phyloP scores from a whole-genome alignment of 2,329 filamentous ascomycete genomes.

The Aureobasidium sp. region DNA sequence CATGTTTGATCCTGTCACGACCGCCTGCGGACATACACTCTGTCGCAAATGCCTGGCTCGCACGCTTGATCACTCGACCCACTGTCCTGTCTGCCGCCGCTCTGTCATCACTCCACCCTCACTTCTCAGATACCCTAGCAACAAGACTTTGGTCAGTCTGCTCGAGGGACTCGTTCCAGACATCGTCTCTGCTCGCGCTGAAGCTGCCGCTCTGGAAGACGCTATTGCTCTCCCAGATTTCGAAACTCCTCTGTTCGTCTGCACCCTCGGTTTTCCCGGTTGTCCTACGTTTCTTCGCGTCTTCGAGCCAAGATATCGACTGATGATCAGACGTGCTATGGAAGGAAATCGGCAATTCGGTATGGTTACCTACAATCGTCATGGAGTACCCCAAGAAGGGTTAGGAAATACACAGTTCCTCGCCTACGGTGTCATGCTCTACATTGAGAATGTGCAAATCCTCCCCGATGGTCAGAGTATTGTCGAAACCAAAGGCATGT shows the following conservation, averaged over 20 bases:
- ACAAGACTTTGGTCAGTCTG: constrained; percentile 55
- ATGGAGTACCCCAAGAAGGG: constrained; percentile 44
- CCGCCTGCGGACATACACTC: constrained; percentile 80
- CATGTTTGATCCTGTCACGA: constrained; percentile 75
- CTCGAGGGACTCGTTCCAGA: constrained; percentile 63
- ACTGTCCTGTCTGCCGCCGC: constrained; percentile 75
- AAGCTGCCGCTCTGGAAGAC: constrained; percentile 51
- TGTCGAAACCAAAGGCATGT: constrained; percentile 67
- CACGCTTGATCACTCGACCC: constrained; percentile 65
- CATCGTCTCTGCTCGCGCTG: constrained; percentile 50
- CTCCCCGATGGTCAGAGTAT: constrained; percentile 74
- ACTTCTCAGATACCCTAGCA: constrained; percentile 46
- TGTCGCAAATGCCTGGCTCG: constrained; percentile 72
- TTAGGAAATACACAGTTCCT: constrained; percentile 52
- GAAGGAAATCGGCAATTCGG: constrained; percentile 71
- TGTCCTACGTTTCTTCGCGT: constrained; percentile 83
- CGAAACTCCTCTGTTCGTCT: constrained; percentile 68
- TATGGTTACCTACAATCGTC: constrained; percentile 66
- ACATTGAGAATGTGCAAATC: constrained; percentile 64
- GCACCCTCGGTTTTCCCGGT: constrained; percentile 69
- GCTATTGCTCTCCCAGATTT: constrained; percentile 47
- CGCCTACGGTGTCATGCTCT: constrained; percentile 69
- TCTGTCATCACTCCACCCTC: constrained; percentile 47
- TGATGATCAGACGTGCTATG: constrained; percentile 77
- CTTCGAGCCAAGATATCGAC: constrained; percentile 83